Evolutionary conservation across 2,329 filamentous ascomycete genomes (phyloP).

Genomic region (Arthrobotrys megalospora): DNA sequence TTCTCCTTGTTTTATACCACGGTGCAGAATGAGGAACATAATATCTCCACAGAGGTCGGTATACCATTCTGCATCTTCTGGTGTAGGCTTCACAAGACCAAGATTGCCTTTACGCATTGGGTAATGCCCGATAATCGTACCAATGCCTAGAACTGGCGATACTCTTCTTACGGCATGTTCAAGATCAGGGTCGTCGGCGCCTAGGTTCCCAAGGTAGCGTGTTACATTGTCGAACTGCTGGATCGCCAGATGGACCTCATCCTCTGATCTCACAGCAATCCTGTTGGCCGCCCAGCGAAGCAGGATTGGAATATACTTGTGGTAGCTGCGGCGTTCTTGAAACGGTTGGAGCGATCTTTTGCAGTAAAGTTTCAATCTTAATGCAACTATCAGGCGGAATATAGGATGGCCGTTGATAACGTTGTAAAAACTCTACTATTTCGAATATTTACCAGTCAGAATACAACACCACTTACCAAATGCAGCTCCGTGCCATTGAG

Average conservation of each 20-base stretch:
- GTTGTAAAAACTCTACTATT: constrained; percentile 14
- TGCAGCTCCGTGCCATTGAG: too few relatives aligned
- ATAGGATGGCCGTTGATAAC: neutral
- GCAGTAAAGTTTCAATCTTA: constrained; percentile 6
- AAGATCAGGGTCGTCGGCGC: neutral
- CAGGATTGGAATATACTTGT: neutral
- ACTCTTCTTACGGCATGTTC: neutral
- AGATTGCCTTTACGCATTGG: too few relatives aligned
- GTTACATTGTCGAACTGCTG: neutral
- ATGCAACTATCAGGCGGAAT: constrained; percentile 2
- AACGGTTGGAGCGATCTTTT: neutral
- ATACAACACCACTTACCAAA: neutral
- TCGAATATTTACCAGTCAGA: neutral
- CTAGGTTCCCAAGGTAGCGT: neutral
- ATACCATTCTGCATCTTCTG: neutral
- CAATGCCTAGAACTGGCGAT: neutral
- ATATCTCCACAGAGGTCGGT: constrained; percentile 13
- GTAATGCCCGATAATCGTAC: neutral
- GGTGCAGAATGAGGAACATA: constrained; percentile 14
- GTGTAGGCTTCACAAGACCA: neutral
- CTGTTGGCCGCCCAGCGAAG: neutral
- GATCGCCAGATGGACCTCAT: neutral
- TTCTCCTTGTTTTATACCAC: neutral
- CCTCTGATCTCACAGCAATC: neutral
- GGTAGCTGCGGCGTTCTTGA: neutral